A percentile compares a stretch with the other conserved stretches of the same genome.
phyloP scores from a whole-genome alignment of 306 rosid genomes.

The Quercus rubra region DNA sequence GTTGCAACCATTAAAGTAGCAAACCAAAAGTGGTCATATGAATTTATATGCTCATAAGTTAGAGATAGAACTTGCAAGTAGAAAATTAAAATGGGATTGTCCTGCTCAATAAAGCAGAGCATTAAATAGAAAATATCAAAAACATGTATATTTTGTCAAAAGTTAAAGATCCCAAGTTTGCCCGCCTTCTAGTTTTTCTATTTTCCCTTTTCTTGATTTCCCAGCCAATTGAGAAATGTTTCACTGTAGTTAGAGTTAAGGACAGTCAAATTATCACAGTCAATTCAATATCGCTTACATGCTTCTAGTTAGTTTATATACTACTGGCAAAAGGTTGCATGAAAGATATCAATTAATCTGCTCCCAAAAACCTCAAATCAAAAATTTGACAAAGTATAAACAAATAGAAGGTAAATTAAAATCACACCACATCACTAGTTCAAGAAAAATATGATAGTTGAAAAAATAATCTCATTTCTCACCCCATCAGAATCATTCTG shows the following conservation, averaged over 20 bases:
- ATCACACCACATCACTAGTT: background rate
- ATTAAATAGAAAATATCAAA: too few species aligned
- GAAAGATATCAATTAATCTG: background rate
- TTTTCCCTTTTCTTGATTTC: background rate
- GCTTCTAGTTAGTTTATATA: background rate
- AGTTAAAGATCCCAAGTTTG: background rate
- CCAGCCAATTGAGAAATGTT: background rate
- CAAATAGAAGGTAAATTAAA: background rate
- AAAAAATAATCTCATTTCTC: constrained; percentile 24
- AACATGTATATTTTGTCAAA: background rate
- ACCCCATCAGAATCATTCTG: constrained; percentile 66
- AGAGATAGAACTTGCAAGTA: background rate
- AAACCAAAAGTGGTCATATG: background rate
- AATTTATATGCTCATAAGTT: background rate
- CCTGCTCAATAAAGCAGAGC: too few species aligned
- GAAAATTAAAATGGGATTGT: too few species aligned
- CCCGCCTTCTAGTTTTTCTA: background rate
- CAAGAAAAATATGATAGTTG: background rate
- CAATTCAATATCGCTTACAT: background rate
- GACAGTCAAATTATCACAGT: background rate
- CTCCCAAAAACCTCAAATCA: background rate
- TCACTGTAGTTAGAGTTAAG: background rate
- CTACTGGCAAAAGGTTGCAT: background rate
- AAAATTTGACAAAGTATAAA: background rate
- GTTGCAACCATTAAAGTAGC: background rate